These are phyloP conservation scores for Yarrowia phangngaensis DNA, from an alignment of 805 yeast species.

Conservation along the genomic window DNA sequence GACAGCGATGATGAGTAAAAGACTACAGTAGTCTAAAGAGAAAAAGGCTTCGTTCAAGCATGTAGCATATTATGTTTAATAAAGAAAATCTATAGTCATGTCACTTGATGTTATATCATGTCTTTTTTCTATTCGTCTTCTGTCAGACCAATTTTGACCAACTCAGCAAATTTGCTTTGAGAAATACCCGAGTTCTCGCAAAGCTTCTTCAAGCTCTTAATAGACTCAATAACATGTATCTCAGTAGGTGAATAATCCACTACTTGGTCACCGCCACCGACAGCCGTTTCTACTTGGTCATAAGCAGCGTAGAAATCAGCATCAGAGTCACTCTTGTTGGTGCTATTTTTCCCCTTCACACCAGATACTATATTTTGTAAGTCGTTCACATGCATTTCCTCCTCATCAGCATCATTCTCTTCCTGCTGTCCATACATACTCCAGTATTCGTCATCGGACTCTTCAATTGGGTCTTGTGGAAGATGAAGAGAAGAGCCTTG, in stretches of 20 bases:
- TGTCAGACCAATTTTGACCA: conserved; percentile 4
- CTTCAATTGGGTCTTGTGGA: neutral
- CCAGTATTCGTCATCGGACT: conserved; percentile 21
- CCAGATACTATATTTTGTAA: conserved; percentile 9
- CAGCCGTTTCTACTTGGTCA: conserved; percentile 13
- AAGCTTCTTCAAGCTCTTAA: conserved; percentile 3
- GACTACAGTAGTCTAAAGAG: no score
- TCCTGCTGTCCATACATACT: conserved; percentile 20
- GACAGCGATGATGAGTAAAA: conserved; percentile 38
- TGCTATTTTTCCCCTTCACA: no score
- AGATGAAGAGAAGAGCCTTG: conserved; percentile 1
- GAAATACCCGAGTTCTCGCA: conserved; percentile 8
- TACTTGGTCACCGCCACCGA: conserved; percentile 6
- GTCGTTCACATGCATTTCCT: conserved; percentile 12
- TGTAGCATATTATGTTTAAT: neutral
- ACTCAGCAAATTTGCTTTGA: conserved; percentile 13
- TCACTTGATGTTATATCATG: conserved; percentile 1
- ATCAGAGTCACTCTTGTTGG: conserved; percentile 20
- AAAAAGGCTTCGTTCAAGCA: no score
- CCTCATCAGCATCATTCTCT: conserved; percentile 6
- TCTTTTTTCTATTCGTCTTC: neutral
- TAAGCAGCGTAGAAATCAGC: conserved; percentile 31
- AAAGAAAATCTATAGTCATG: neutral
- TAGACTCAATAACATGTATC: conserved; percentile 7
- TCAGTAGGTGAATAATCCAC: conserved; percentile 6